These are phyloP conservation scores for Monosporascus cannonballus DNA, from an alignment of 2,329 filamentous ascomycete species.

Conservation along the genomic window DNA sequence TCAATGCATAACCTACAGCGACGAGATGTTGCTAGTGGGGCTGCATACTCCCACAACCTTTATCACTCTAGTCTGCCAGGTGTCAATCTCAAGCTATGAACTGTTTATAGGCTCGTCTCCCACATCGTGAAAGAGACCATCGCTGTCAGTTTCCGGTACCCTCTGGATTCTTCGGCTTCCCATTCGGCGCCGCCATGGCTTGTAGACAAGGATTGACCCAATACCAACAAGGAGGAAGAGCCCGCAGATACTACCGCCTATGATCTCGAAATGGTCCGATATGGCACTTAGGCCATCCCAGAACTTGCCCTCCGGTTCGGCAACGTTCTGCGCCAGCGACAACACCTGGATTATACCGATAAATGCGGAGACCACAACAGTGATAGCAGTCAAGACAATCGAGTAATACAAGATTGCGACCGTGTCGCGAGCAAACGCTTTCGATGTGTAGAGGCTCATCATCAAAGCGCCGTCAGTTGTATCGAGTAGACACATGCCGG, in stretches of 20 bases:
- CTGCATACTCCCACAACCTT: too few species aligned
- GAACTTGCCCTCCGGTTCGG: constrained; percentile 68
- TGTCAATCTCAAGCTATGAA: neutral
- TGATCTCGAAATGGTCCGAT: constrained; percentile 77
- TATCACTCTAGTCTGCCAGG: too few species aligned
- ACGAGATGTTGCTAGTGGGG: too few species aligned
- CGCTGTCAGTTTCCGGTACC: constrained; percentile 9
- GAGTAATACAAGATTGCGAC: constrained; percentile 95
- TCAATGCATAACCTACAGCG: too few species aligned
- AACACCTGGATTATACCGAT: constrained; percentile 84
- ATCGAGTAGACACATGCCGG: constrained; percentile 92
- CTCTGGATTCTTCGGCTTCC: constrained; percentile 22
- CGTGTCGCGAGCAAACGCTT: constrained; percentile 67
- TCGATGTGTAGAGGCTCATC: constrained; percentile 87
- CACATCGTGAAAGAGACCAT: constrained; percentile 9
- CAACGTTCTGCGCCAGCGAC: constrained; percentile 70
- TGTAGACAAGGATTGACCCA: constrained; percentile 68
- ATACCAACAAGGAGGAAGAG: constrained; percentile 74
- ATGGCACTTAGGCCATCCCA: constrained; percentile 80
- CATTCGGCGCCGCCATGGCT: constrained; percentile 63
- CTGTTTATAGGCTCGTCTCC: constrained; percentile 4
- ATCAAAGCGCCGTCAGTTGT: constrained; percentile 90
- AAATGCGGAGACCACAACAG: constrained; percentile 74
- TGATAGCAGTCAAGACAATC: constrained; percentile 77
- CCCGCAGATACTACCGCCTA: constrained; percentile 81